Evolutionary conservation across 1,284 basidiomycete species (phyloP).

Genomic region (Fistulinella staudtii): DNA sequence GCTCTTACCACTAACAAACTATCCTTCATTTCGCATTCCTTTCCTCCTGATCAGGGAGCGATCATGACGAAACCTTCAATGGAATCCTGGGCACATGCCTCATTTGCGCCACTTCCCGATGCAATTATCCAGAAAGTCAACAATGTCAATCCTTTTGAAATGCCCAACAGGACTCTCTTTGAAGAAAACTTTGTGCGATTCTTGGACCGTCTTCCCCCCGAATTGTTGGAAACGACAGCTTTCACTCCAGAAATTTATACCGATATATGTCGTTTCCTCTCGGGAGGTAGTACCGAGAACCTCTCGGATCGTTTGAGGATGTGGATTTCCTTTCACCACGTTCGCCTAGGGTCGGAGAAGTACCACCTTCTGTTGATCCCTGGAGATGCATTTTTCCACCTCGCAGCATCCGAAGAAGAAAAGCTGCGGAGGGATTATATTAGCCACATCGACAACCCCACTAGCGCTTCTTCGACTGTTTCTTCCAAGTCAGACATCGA

Average conservation of each 20-base stretch:
- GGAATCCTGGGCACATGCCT: slow-evolving; percentile 54
- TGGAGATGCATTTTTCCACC: slow-evolving; percentile 54
- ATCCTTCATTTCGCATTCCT: slow-evolving; percentile 35
- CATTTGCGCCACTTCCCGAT: slow-evolving; percentile 58
- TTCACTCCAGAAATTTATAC: slow-evolving; percentile 53
- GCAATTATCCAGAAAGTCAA: slow-evolving; percentile 45
- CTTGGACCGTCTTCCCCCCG: slow-evolving; percentile 47
- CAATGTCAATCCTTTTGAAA: slow-evolving; percentile 50
- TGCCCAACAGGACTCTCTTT: slow-evolving; percentile 54
- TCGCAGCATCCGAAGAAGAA: slow-evolving; percentile 47
- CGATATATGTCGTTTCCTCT: slow-evolving; percentile 45
- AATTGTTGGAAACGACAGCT: slow-evolving; percentile 57
- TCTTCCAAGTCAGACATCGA: slow-evolving; percentile 23
- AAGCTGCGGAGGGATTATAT: slow-evolving; percentile 42
- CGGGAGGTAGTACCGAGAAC: slow-evolving; percentile 37
- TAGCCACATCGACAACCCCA: slow-evolving; percentile 36
- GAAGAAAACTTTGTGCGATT: slow-evolving; percentile 49
- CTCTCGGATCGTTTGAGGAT: slow-evolving; percentile 48
- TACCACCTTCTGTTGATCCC: slow-evolving; percentile 56
- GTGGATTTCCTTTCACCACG: slow-evolving; percentile 58
- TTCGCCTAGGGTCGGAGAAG: slow-evolving; percentile 56
- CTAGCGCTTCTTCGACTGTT: slow-evolving; percentile 15
- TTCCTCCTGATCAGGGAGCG: slow-evolving; percentile 34
- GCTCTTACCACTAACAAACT: slow-evolving; percentile 24
- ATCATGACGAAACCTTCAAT: slow-evolving; percentile 37